These are phyloP conservation scores for Microdochium nivale DNA, from an alignment of 2,329 filamentous ascomycete genomes.

Conservation along the genomic window DNA sequence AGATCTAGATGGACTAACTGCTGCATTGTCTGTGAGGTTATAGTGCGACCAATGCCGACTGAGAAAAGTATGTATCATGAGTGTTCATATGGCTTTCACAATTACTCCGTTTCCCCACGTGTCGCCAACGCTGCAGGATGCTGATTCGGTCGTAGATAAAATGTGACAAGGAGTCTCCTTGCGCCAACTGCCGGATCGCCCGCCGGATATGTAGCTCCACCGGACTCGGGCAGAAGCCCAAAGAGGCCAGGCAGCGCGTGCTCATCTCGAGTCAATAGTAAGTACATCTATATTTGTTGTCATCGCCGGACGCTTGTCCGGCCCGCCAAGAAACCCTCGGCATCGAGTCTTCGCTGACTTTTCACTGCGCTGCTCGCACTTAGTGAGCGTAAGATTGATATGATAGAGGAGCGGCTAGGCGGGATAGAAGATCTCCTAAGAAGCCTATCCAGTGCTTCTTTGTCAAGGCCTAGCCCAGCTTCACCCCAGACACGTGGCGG, in stretches of 20 bases:
- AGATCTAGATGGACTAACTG: not conserved
- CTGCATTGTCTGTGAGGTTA: not conserved
- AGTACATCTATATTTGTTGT: slow-evolving; percentile 12
- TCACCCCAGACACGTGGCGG: not conserved
- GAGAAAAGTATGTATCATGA: slow-evolving; percentile 12
- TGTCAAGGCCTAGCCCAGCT: slow-evolving; percentile 3
- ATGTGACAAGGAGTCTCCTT: slow-evolving; percentile 50
- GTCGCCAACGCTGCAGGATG: not conserved
- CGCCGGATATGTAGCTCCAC: slow-evolving; percentile 46
- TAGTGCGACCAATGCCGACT: slow-evolving; percentile 20
- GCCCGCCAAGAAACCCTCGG: too few species aligned
- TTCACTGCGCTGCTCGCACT: slow-evolving; percentile 1
- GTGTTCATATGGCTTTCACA: too few species aligned
- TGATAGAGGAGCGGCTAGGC: slow-evolving; percentile 27
- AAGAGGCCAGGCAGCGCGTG: slow-evolving; percentile 45
- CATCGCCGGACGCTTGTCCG: not conserved
- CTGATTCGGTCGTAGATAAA: slow-evolving; percentile 35
- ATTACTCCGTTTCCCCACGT: too few species aligned
- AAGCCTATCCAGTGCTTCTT: slow-evolving; percentile 15
- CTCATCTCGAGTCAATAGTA: slow-evolving; percentile 55
- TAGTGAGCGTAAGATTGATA: slow-evolving; percentile 43
- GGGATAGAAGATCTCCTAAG: slow-evolving; percentile 28
- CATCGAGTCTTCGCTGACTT: not conserved
- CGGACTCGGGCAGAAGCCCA: slow-evolving; percentile 43
- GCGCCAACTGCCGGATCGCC: slow-evolving; percentile 47